These are phyloP conservation scores for Alternaria triticina DNA, from an alignment of 2,329 filamentous ascomycete species.

Conservation along the genomic window DNA sequence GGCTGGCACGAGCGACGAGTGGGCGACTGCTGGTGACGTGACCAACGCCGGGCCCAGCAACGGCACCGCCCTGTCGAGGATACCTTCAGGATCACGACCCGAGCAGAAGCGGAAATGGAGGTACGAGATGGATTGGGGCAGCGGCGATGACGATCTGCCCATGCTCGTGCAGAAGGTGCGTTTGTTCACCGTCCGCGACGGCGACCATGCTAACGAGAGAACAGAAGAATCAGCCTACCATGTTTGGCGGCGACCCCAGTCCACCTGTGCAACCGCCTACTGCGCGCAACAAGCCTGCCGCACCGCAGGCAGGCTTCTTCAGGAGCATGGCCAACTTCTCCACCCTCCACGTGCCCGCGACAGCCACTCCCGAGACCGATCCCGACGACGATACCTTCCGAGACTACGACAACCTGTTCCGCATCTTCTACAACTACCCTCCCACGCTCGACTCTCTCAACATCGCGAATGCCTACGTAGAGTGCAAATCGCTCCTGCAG, in stretches of 20 bases:
- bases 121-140: slow-evolving; percentile 83
- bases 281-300: slow-evolving; percentile 67
- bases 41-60: slow-evolving; percentile 29
- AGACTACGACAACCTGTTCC: slow-evolving; percentile 95
- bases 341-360: slow-evolving; percentile 54
- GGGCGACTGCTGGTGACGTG: slow-evolving; percentile 61
- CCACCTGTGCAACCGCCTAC: slow-evolving; percentile 56
- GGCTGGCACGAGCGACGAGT: slow-evolving; percentile 79
- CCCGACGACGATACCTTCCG: slow-evolving; percentile 75
- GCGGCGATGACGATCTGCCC: slow-evolving; percentile 74
- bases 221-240: slow-evolving; percentile 51
- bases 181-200: not conserved
- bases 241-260: slow-evolving; percentile 62
- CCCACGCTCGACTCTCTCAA: slow-evolving; percentile 83
- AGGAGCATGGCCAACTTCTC: slow-evolving; percentile 85
- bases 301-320: slow-evolving; percentile 76
- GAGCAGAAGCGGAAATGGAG: slow-evolving; percentile 72
- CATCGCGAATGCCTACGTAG: slow-evolving; percentile 89
- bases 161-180: slow-evolving; percentile 83
- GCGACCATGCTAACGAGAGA: slow-evolving; percentile 14
- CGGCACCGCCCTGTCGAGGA: slow-evolving; percentile 47
- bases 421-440: slow-evolving; percentile 93
- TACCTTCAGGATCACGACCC: slow-evolving; percentile 46
- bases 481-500: slow-evolving; percentile 87
- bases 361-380: slow-evolving; percentile 59